Percentiles rank a stretch among this genome's conserved stretches.
phyloP scores from a whole-genome alignment of 2,329 filamentous ascomycete genomes.

The Tolypocladium guangdongense region DNA sequence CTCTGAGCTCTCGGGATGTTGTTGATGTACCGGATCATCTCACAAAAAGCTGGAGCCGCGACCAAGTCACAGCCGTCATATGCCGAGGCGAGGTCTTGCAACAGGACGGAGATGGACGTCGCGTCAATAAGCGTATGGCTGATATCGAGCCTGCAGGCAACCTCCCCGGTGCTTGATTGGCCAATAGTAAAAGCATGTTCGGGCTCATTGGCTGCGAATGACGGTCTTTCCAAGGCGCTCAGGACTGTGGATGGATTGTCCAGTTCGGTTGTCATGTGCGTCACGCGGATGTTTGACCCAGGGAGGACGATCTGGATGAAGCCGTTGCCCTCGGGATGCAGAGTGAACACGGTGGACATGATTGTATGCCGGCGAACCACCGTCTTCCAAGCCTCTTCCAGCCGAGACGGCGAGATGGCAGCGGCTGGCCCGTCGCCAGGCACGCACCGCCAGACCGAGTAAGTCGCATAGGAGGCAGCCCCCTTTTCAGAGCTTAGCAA shows the following conservation, averaged over 20 bases:
- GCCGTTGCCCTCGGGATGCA: conserved; percentile 4
- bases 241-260: neutral
- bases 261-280: neutral
- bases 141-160: conserved; percentile 17
- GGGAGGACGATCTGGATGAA: conserved; percentile 7
- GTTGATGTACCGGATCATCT: conserved; percentile 3
- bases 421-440: neutral
- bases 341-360: conserved; percentile 3
- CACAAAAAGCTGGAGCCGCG: neutral
- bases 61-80: conserved; percentile 12
- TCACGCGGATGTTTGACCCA: neutral
- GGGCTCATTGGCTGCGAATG: conserved; percentile 4
- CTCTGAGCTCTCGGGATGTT: conserved; percentile 1
- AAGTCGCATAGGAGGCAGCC: conserved; percentile 6
- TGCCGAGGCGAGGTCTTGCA: conserved; percentile 14
- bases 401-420: neutral
- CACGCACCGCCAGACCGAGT: conserved; percentile 9
- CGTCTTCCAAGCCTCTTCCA: conserved; percentile 7
- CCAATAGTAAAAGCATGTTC: conserved; percentile 7
- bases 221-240: neutral
- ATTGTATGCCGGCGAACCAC: conserved; percentile 2
- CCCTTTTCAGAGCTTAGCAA: conserved; percentile 19
- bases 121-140: conserved; percentile 21
- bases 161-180: conserved; percentile 2
- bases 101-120: conserved; percentile 14